These are phyloP conservation scores for Cytospora schulzeri DNA, from an alignment of 2,329 filamentous ascomycete species.

Conservation along the genomic window DNA sequence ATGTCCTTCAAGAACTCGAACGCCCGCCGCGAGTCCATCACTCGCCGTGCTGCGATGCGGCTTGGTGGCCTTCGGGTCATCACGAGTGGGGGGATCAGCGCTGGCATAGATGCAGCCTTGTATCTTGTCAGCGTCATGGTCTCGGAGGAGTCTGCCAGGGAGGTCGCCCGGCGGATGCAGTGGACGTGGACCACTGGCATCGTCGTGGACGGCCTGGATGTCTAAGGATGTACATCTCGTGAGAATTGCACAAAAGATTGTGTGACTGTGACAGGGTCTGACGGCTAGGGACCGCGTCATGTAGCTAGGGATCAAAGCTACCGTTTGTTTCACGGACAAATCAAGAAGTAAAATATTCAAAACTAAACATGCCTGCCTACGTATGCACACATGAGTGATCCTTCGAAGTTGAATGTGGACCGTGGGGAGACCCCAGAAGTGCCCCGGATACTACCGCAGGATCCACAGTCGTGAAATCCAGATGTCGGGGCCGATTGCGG, in stretches of 20 bases:
- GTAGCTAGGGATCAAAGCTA: constrained; percentile 17
- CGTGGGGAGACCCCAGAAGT: not conserved
- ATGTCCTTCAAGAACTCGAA: constrained; percentile 78
- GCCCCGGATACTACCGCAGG: constrained; percentile 14
- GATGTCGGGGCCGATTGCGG: constrained; percentile 19
- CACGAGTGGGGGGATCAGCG: constrained; percentile 76
- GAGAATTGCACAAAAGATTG: constrained; percentile 1
- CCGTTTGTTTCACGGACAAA: constrained; percentile 18
- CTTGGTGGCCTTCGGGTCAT: constrained; percentile 72
- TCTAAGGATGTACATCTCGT: constrained; percentile 49
- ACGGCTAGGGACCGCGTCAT: constrained; percentile 7
- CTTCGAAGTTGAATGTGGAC: constrained; percentile 15
- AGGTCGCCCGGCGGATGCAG: constrained; percentile 75
- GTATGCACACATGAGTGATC: not conserved
- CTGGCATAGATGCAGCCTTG: constrained; percentile 80
- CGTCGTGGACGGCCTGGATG: constrained; percentile 82
- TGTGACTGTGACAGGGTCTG: not conserved
- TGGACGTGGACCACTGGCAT: constrained; percentile 85
- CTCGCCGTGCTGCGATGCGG: constrained; percentile 74
- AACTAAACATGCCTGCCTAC: not conserved
- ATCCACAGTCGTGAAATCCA: constrained; percentile 10
- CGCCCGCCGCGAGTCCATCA: constrained; percentile 76
- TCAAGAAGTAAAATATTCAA: constrained; percentile 16
- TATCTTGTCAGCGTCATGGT: constrained; percentile 85
- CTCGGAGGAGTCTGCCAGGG: constrained; percentile 72